Conservation (phyloP, 2,329 filamentous ascomycete genomes). For the Daldinia sp. region DNA sequence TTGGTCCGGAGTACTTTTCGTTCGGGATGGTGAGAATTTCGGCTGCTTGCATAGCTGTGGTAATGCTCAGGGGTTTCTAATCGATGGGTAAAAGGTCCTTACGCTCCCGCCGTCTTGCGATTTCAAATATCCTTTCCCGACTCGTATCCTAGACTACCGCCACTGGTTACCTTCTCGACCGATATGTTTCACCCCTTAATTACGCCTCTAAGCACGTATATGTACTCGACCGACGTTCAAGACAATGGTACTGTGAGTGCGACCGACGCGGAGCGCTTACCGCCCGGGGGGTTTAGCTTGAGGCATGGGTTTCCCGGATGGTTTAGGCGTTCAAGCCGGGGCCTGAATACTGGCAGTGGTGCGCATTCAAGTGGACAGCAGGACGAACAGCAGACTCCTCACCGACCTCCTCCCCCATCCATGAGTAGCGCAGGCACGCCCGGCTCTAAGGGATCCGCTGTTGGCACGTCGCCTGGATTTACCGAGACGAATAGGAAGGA, state of each 20-base stretch:
- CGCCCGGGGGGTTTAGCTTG: slow-evolving; percentile 90
- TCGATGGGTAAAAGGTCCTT: slow-evolving; percentile 74
- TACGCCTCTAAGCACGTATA: slow-evolving; percentile 93
- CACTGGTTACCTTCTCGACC: slow-evolving; percentile 87
- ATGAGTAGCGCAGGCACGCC: slow-evolving; percentile 44
- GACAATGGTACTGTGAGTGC: slow-evolving; percentile 84
- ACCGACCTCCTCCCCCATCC: slow-evolving; percentile 47
- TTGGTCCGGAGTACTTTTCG: slow-evolving; percentile 93
- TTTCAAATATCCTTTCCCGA: slow-evolving; percentile 91
- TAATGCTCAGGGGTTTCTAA: slow-evolving; percentile 37
- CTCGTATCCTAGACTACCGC: slow-evolving; percentile 81
- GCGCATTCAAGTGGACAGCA: slow-evolving; percentile 59
- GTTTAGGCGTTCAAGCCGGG: slow-evolving; percentile 75
- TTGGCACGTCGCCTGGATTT: slow-evolving; percentile 54
- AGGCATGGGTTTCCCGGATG: slow-evolving; percentile 91
- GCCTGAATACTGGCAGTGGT: slow-evolving; percentile 52
- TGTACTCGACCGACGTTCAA: slow-evolving; percentile 84
- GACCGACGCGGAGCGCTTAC: slow-evolving; percentile 83
- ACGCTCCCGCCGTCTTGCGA: slow-evolving; percentile 85
- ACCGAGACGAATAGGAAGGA: slow-evolving; percentile 57
- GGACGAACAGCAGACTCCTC: slow-evolving; percentile 47
- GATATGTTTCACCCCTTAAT: slow-evolving; percentile 97
- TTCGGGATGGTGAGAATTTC: slow-evolving; percentile 77
- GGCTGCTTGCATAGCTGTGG: slow-evolving; percentile 21
- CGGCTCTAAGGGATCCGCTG: slow-evolving; percentile 46